Percentiles rank a stretch among this genome's conserved stretches.
phyloP scores from a whole-genome alignment of 2,329 filamentous ascomycete genomes.

The Calonectria fujianensis region DNA sequence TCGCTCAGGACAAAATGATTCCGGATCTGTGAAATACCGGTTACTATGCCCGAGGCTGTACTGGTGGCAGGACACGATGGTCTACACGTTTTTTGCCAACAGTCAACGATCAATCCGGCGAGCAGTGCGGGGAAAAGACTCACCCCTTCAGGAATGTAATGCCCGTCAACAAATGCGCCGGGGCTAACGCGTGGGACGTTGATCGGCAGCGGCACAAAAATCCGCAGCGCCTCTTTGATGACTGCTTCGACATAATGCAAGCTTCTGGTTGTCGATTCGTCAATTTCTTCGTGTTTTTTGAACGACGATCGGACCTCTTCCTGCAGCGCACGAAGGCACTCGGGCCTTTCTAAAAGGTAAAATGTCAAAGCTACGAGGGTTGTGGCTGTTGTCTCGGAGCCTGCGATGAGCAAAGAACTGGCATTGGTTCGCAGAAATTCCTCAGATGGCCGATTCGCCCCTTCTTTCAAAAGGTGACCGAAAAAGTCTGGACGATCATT shows the following conservation, averaged over 20 bases:
- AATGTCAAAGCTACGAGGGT: constrained; percentile 21
- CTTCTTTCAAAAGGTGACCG: not conserved
- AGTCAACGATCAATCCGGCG: not conserved
- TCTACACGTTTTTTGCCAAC: constrained; percentile 3
- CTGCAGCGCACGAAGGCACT: not conserved
- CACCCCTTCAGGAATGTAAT: constrained; percentile 31
- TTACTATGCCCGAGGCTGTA: constrained; percentile 11
- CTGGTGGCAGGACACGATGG: constrained; percentile 25
- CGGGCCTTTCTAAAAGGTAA: not conserved
- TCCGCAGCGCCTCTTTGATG: constrained; percentile 29
- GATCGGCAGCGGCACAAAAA: constrained; percentile 23
- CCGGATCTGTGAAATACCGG: constrained; percentile 28
- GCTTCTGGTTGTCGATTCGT: constrained; percentile 12
- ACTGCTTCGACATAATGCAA: constrained; percentile 19
- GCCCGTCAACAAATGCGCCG: constrained; percentile 29
- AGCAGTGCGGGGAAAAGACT: not conserved
- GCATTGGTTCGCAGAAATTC: constrained; percentile 27
- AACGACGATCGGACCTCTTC: constrained; percentile 29
- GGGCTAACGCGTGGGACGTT: constrained; percentile 22
- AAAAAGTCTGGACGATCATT: constrained; percentile 30
- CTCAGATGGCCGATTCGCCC: not conserved
- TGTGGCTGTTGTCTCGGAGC: constrained; percentile 29
- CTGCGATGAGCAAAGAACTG: constrained; percentile 19
- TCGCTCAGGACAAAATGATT: constrained; percentile 28
- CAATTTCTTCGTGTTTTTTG: constrained; percentile 18